Percentiles rank a stretch among this genome's conserved stretches.
phyloP scores from a whole-genome alignment of 2,329 filamentous ascomycete species.

The Graphilbum ipis-grandicollis region DNA sequence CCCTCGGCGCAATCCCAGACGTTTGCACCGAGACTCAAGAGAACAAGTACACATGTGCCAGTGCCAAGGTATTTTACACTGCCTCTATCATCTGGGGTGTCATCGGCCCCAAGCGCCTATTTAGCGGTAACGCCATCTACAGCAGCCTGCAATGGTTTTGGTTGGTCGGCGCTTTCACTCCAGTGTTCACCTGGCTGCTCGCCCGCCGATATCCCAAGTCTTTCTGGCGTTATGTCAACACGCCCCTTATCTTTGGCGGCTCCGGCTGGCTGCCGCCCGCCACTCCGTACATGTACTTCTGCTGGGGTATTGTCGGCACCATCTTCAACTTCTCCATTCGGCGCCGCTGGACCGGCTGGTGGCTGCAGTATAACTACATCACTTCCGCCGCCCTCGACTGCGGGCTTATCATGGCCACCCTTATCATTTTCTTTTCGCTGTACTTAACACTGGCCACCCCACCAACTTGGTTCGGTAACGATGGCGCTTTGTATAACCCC shows the following conservation, averaged over 20 bases:
- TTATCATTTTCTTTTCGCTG: slow-evolving; percentile 54
- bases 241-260: slow-evolving; percentile 52
- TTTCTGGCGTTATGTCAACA: slow-evolving; percentile 46
- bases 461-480: slow-evolving; percentile 48
- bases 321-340: slow-evolving; percentile 53
- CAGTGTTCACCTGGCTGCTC: slow-evolving; percentile 44
- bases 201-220: slow-evolving; percentile 45
- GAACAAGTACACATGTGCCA: slow-evolving; percentile 38
- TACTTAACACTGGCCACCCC: slow-evolving; percentile 37
- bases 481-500: slow-evolving; percentile 10
- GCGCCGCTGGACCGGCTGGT: slow-evolving; percentile 51
- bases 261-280: slow-evolving; percentile 48
- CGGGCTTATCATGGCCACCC: slow-evolving; percentile 46
- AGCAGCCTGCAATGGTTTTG: slow-evolving; percentile 51
- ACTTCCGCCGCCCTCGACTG: slow-evolving; percentile 54
- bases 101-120: slow-evolving; percentile 55
- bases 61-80: slow-evolving; percentile 43
- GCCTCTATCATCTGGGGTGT: slow-evolving; percentile 57
- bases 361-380: slow-evolving; percentile 64
- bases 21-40: slow-evolving; percentile 39
- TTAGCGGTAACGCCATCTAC: slow-evolving; percentile 45
- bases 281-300: slow-evolving; percentile 52
- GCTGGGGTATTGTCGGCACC: slow-evolving; percentile 50
- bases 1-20: slow-evolving; percentile 40
- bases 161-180: slow-evolving; percentile 45